Percentiles rank a stretch among this genome's conserved stretches.
phyloP scores from a whole-genome alignment of 73 alveolate genomes.

The Paramecium primaurelia region DNA sequence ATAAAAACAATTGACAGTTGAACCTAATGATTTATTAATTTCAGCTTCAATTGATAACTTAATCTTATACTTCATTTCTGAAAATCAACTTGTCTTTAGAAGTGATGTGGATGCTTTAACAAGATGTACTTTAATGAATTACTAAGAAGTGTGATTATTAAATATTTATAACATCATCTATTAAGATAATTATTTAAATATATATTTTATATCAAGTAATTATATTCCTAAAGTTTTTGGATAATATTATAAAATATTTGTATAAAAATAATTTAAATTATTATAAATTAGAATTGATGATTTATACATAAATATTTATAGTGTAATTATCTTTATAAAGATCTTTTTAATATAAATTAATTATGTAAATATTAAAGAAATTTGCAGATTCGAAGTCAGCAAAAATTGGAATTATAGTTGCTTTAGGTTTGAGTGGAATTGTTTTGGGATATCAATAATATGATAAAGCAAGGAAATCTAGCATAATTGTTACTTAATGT shows the following conservation, averaged over 20 bases:
- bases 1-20: not conserved
- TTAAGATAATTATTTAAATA: too few relatives aligned
- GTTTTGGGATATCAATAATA: not conserved
- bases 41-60: not conserved
- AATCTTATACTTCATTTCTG: not conserved
- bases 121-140: not conserved
- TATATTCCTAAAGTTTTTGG: not conserved
- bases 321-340: not conserved
- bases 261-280: too few relatives aligned
- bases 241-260: too few relatives aligned
- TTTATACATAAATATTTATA: too few relatives aligned
- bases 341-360: not conserved
- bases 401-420: not conserved
- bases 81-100: not conserved
- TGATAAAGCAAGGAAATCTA: not conserved
- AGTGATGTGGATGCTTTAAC: not conserved
- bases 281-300: too few relatives aligned
- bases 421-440: not conserved
- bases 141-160: not conserved
- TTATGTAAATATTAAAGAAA: constrained; percentile 6
- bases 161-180: not conserved
- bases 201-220: too few relatives aligned
- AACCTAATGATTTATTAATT: not conserved
- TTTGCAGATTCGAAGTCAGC: not conserved
- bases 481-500: not conserved